Conservation (phyloP, 225 moss, liverwort and hornwort genomes). For the Polytrichum formosum region DNA sequence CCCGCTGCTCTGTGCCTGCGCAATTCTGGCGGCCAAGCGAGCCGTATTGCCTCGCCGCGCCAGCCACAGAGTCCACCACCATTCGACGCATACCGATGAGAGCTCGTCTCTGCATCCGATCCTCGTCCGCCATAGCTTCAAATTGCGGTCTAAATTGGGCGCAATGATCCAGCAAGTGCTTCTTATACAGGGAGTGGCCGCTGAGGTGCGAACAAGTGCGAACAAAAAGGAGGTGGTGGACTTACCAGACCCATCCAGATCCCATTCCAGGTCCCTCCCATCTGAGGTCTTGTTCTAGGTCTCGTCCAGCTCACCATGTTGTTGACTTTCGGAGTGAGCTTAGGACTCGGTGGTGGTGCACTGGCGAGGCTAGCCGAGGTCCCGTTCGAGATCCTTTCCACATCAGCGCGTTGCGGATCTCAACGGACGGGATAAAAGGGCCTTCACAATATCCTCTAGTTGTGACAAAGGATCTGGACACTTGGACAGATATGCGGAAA, state of each 20-base stretch:
- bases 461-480: too few relatives aligned
- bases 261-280: background rate
- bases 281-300: too few relatives aligned
- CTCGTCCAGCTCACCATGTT: too few relatives aligned
- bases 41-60: background rate
- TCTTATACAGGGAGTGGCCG: background rate
- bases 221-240: background rate
- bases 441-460: too few relatives aligned
- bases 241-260: background rate
- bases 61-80: background rate
- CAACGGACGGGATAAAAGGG: too few relatives aligned
- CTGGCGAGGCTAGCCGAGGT: too few relatives aligned
- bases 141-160: background rate
- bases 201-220: background rate
- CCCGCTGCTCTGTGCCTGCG: background rate
- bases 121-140: slow-evolving; percentile 6
- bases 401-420: too few relatives aligned
- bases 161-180: background rate
- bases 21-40: background rate
- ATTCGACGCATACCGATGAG: background rate
- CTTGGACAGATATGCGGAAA: too few relatives aligned
- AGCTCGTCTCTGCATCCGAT: slow-evolving; percentile 5
- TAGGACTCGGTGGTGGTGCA: too few relatives aligned
- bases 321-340: too few relatives aligned
- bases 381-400: too few relatives aligned